These are phyloP conservation scores for slime mould (Dictyostelium discoideum) DNA, from an alignment of 78 protist genomes.

Conservation along the genomic window DNA sequence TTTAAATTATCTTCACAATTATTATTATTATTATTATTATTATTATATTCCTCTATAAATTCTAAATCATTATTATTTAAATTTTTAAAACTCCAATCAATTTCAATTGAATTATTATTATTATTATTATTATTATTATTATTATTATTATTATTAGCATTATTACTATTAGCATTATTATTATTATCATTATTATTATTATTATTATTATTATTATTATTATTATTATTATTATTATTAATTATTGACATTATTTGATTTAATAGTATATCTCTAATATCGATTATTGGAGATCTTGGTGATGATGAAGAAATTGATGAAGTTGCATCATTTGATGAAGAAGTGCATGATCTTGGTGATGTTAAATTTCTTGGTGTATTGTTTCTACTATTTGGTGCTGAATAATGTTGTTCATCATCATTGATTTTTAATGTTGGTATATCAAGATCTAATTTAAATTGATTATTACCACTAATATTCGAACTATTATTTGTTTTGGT, in stretches of 20 bases:
- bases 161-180: too few species aligned
- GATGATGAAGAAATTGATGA: background rate
- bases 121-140: background rate
- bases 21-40: background rate
- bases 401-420: background rate
- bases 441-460: background rate
- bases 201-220: background rate
- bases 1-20: background rate
- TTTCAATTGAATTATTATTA: background rate
- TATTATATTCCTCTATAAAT: background rate
- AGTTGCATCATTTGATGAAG: background rate
- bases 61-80: background rate
- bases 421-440: conserved; percentile 5
- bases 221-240: background rate
- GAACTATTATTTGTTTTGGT: background rate
- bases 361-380: conserved; percentile 1
- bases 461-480: background rate
- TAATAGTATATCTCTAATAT: background rate
- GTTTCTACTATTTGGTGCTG: background rate
- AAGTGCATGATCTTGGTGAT: background rate
- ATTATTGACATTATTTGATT: background rate
- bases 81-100: conserved; percentile 23
- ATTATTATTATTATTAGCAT: background rate
- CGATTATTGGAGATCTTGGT: background rate
- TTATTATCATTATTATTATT: background rate